Base-by-base conservation (phyloP, 2,329 filamentous ascomycete genomes). In the Ophiostoma piceae region DNA sequence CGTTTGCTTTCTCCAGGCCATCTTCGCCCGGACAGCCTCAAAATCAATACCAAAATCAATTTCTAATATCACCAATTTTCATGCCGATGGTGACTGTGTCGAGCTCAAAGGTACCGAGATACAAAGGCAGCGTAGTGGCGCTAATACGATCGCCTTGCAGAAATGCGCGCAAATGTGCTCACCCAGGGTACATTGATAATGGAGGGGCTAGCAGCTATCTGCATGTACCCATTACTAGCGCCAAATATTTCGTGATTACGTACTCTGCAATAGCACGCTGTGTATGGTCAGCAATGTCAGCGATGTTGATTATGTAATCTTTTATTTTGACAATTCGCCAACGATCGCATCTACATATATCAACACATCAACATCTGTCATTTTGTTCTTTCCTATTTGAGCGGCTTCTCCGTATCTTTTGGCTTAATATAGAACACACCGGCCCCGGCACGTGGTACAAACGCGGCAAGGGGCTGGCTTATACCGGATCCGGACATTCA, bases 121-220 rank as follows among this genome's bases (percentile, higher is more conserved):
- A 19, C 43, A 47, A 47, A 47, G 43, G 43, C 43, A 47, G 43
- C 6, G 11, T 5, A 66, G 71, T 35, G 39, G 70, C 70, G 51
- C 69, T 71, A 73, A 67, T n/a, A 47, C 9, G 41, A 51, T 67
- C 60, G 68, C 67, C 29, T 66, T 67, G 67, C 69, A 73, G 67
- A 73, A 73, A 73, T 71, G 71, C 60, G 71, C 73, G 73, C 73
- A 73, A 73, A 73, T 69, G 66, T 73, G 73, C 73, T 73, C 73
- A 73, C 5, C 9, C n/a, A 26, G 9, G 60, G 29, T 22, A 41
- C 37, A 16, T 66, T 26, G 12, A 3, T 16, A 19, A 43, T 47
- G 35, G 12, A 43, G 32, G 64, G 64, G 19, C 64, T 26, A 14
- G 32, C 37, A 5, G 3, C 35, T 9, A 66, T 2, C 8, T 37